Base-by-base conservation (phyloP, 257 asterid genomes). In the Lycium ferocissimum region DNA sequence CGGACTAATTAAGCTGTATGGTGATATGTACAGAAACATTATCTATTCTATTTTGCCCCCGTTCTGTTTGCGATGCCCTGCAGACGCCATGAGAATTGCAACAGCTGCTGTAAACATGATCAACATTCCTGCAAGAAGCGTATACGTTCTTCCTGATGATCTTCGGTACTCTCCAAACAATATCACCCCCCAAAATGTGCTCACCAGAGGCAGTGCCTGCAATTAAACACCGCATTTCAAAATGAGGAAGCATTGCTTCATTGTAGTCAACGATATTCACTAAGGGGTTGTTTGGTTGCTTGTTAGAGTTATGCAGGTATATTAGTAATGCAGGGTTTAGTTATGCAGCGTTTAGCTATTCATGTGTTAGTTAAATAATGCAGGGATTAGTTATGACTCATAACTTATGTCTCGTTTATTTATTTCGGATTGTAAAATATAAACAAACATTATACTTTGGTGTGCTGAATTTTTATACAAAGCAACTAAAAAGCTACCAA, bases 151-250 rank as follows among this genome's bases (percentile, higher is more conserved):
- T 85, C 92, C 89, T 1, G 98, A 95, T 12, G 98, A 95, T 86
- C 92, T 90, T 78, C 97, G 88, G 83, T 94, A 95, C 88, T 96
- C 98, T 47, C 98, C 98, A 43, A 94, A 96, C 79, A 94, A 66
- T 78, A 93, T 79, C 49, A 95, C 26, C 1, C 98, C 98, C 98
- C 98, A 96, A 85, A 95, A 96, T 0, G 99, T 95, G 88, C 99
- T 96, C 84, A 96, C 98, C 1, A 96, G 93, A 0, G 99, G 98
- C 81, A 96, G 94, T 40, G 99, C 99, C 99, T 94, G 89, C 40
- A 72, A 87, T 71, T 45, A 85, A 62, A 82, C 81, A 85, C 45
- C n/a, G 61, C 38, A 17, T 15, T 35, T 15, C 66, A 57, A 79
- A 35, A 37, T 69, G 78, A 69, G 26, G 49, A 67, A 67, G 43